Evolutionary conservation across 495 filamentous ascomycete species (phyloP).

Genomic region (Tuber melanosporum): DNA sequence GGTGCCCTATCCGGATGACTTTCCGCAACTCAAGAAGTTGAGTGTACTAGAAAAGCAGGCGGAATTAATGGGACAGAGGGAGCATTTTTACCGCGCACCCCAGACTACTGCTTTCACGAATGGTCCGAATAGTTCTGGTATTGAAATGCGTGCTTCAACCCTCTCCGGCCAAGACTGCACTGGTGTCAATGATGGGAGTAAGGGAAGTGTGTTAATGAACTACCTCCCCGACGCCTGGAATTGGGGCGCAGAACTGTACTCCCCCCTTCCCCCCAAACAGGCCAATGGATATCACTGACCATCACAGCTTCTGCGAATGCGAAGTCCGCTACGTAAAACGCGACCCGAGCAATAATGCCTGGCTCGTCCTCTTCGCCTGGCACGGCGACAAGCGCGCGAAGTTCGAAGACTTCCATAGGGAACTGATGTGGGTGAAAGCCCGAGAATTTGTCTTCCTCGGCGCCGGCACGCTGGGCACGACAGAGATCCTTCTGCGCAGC

Average conservation of each 20-base stretch:
- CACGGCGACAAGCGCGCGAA: conserved; percentile 53
- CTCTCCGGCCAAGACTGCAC: conserved; percentile 58
- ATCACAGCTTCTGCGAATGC: conserved; percentile 56
- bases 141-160: conserved; percentile 55
- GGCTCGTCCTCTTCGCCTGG: conserved; percentile 61
- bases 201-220: conserved; percentile 59
- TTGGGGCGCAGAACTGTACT: conserved; percentile 61
- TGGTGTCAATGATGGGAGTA: conserved; percentile 62
- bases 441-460: conserved; percentile 56
- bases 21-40: conserved; percentile 53
- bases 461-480: conserved; percentile 57
- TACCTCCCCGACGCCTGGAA: conserved; percentile 69
- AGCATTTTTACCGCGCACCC: conserved; percentile 53
- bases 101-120: conserved; percentile 59
- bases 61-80: conserved; percentile 46
- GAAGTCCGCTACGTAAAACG: conserved; percentile 62
- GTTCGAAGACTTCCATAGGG: conserved; percentile 54
- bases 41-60: conserved; percentile 55
- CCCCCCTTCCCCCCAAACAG: background rate
- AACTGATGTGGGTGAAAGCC: conserved; percentile 65
- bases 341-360: conserved; percentile 49
- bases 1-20: conserved; percentile 52
- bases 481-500: conserved; percentile 61
- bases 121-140: conserved; percentile 56
- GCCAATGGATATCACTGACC: background rate